Conservation (phyloP, 2,329 filamentous ascomycete genomes). For the Talaromyces sp. region DNA sequence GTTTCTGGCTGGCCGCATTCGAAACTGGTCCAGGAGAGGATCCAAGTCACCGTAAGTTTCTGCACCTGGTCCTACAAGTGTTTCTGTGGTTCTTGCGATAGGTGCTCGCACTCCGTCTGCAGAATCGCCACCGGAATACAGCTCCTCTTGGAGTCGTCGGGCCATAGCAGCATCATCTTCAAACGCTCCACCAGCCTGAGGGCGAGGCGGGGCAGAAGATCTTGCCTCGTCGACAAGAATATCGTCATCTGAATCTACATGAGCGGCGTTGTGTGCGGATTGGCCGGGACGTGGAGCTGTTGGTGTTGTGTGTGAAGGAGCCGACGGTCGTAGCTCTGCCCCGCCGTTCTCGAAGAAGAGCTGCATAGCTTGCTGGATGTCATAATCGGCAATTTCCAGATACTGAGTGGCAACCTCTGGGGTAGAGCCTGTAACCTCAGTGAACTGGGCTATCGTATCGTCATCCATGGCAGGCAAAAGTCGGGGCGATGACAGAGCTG, state of each 20-base stretch:
- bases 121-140: conserved; percentile 57
- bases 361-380: conserved; percentile 79
- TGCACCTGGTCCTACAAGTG: conserved; percentile 69
- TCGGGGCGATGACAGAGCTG: not conserved
- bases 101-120: conserved; percentile 74
- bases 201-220: conserved; percentile 22
- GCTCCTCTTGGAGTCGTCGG: conserved; percentile 81
- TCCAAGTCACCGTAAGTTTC: conserved; percentile 47
- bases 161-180: conserved; percentile 95
- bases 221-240: conserved; percentile 40
- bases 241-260: conserved; percentile 65
- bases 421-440: conserved; percentile 71
- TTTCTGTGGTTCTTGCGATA: conserved; percentile 87
- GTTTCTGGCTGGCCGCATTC: conserved; percentile 37
- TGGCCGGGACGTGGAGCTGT: conserved; percentile 26
- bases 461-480: conserved; percentile 56
- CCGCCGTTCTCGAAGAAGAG: conserved; percentile 89
- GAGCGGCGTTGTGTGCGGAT: conserved; percentile 58
- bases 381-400: conserved; percentile 75
- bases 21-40: conserved; percentile 58
- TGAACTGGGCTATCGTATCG: conserved; percentile 68
- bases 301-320: conserved; percentile 27
- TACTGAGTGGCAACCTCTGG: conserved; percentile 74
- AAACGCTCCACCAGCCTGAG: conserved; percentile 47
- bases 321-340: conserved; percentile 39